Evolutionary conservation across 2,329 filamentous ascomycete species (phyloP).

Genomic region (Shiraia sp.): DNA sequence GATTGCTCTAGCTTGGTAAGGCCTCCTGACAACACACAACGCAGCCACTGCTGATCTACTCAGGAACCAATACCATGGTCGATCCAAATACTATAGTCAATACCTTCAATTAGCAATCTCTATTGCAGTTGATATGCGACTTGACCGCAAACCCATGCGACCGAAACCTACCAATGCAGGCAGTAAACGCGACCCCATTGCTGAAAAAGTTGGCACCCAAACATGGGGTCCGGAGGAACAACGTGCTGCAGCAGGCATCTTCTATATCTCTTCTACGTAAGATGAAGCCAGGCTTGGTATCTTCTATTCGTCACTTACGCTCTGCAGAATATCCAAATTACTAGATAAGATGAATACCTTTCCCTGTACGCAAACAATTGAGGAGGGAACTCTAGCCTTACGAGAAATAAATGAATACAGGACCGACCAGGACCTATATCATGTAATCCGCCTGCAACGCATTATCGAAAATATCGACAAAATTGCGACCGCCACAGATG

Average conservation of each 20-base stretch:
- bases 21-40: not conserved
- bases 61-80: conserved; percentile 39
- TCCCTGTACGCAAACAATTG: conserved; percentile 40
- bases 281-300: conserved; percentile 7
- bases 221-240: conserved; percentile 47
- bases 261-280: conserved; percentile 50
- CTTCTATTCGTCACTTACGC: conserved; percentile 10
- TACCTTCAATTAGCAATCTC: conserved; percentile 37
- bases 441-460: conserved; percentile 44
- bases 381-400: conserved; percentile 43
- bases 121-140: conserved; percentile 36
- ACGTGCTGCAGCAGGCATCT: conserved; percentile 50
- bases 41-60: conserved; percentile 2
- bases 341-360: conserved; percentile 47
- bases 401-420: conserved; percentile 35
- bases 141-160: conserved; percentile 30
- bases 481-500: conserved; percentile 17
- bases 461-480: conserved; percentile 46
- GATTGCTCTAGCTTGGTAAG: conserved; percentile 34
- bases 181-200: conserved; percentile 29
- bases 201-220: conserved; percentile 13
- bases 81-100: conserved; percentile 35
- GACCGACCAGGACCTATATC: conserved; percentile 42
- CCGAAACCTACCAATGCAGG: conserved; percentile 16
- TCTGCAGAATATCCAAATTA: conserved; percentile 39